Evolutionary conservation across 768 basidiomycete genomes (phyloP), one percentile per base, ranked within the genome.

Genomic region (Kwoniella botswanensis): DNA sequence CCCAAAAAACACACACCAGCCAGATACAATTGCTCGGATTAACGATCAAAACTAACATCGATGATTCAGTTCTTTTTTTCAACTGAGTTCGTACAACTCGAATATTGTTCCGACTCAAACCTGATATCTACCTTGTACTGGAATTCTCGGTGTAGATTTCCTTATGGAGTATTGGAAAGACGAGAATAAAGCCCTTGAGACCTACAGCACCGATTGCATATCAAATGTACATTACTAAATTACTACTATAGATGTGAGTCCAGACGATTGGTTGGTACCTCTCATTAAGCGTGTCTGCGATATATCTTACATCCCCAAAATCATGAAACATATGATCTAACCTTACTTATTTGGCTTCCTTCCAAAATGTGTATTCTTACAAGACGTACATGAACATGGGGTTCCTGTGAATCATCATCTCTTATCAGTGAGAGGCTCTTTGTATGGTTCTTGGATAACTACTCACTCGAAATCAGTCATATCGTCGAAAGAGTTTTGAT

Each of bases 401-500:
- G 64, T 76, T 76, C 61, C 67, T 68, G 29, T 3, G 54, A 18
- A 24, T 6, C 10, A 62, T 26, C 13, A 53, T 29, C 24, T 18
- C 4, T 26, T 4, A 13, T 68, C 22, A 41, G 22, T 17, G 17
- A 13, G 18, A 50, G 26, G 11, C 26, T 24, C 43, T 4, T 9
- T 41, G 4, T 61, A 41, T 35, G 12, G 35, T 15, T 35, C 6
- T 15, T 15, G 15, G 29, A 24, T 10, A 9, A 50, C 0, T 21
- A 66, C 63, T 68, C 59, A 68, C 71, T 80, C 71, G 18, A 63
- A 77, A 63, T 79, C 79, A n/a, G 79, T 80, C 79, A 79, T 68
- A 61, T 82, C 79, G 65, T 80, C 79, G 63, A 78, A 82, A 24
- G 76, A 70, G 21, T 71, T 50, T 35, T 70, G 70, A 70, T 76